phyloP scores from a whole-genome alignment of 495 filamentous ascomycete species.

The Xylaria nigripes region DNA sequence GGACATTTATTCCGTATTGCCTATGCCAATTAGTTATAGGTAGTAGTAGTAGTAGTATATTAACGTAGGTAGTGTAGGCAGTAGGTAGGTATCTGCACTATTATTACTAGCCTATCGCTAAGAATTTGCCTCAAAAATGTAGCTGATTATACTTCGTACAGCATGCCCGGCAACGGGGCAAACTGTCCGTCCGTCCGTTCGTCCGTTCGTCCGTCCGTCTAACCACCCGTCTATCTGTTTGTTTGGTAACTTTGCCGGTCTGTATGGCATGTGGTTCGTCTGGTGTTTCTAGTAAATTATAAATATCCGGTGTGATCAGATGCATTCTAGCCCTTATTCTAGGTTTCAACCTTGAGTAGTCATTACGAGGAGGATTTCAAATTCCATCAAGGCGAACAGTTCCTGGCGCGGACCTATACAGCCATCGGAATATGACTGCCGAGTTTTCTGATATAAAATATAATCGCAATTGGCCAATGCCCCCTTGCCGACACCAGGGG shows the following conservation, averaged over 20 bases:
- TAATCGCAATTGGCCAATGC: background rate
- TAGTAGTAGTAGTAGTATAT: no score
- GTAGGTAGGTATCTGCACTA: background rate
- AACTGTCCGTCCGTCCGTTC: background rate
- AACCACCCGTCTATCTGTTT: background rate
- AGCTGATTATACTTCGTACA: slow-evolving; percentile 3
- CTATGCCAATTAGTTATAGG: background rate
- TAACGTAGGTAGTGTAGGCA: no score
- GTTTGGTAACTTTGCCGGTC: background rate
- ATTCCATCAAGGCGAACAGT: slow-evolving; percentile 2
- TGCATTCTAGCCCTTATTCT: background rate
- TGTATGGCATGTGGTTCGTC: no score
- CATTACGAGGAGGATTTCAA: background rate
- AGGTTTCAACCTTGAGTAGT: background rate
- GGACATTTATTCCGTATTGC: no score
- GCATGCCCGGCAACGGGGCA: slow-evolving; percentile 3
- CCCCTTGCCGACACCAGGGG: background rate
- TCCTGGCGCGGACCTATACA: background rate
- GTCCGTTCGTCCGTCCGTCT: background rate
- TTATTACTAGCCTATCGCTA: background rate
- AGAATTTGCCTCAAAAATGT: background rate
- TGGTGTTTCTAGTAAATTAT: background rate
- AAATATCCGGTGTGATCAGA: background rate
- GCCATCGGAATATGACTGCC: background rate
- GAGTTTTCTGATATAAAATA: slow-evolving; percentile 7